These are phyloP conservation scores for Panaeolus cyanescens DNA, from an alignment of 768 basidiomycete genomes.

Conservation along the genomic window DNA sequence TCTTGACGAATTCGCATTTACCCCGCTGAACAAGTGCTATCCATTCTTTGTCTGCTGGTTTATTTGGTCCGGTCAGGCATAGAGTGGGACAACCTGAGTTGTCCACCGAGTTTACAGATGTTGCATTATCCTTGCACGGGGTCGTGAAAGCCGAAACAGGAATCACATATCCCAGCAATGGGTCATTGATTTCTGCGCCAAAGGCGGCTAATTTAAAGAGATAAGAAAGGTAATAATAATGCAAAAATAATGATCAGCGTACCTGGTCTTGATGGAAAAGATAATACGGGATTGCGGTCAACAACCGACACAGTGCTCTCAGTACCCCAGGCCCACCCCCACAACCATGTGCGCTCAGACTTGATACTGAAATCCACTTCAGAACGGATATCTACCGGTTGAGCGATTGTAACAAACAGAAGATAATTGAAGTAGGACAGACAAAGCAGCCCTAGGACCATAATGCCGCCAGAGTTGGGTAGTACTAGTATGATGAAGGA, in stretches of 20 bases:
- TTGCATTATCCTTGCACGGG: constrained; percentile 44
- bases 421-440: constrained; percentile 23
- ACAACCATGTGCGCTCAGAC: constrained; percentile 57
- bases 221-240: not conserved
- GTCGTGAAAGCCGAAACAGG: constrained; percentile 66
- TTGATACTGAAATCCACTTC: constrained; percentile 35
- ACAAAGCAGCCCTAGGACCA: constrained; percentile 33
- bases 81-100: constrained; percentile 73
- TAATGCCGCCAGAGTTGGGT: constrained; percentile 12
- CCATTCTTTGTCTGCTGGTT: constrained; percentile 71
- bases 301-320: constrained; percentile 76
- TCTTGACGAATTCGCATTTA: constrained; percentile 87
- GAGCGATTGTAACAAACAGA: constrained; percentile 25
- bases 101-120: constrained; percentile 18
- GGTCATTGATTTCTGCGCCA: constrained; percentile 69
- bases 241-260: constrained; percentile 8
- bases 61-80: constrained; percentile 54
- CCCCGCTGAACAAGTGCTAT: constrained; percentile 92
- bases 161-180: constrained; percentile 71
- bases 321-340: constrained; percentile 70
- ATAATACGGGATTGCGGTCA: constrained; percentile 70
- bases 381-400: constrained; percentile 30
- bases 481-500: not conserved
- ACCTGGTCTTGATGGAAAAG: constrained; percentile 70
- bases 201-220: constrained; percentile 55